These are phyloP conservation scores for Trematosphaeria pertusa DNA, from an alignment of 2,329 filamentous ascomycete species.

Conservation along the genomic window DNA sequence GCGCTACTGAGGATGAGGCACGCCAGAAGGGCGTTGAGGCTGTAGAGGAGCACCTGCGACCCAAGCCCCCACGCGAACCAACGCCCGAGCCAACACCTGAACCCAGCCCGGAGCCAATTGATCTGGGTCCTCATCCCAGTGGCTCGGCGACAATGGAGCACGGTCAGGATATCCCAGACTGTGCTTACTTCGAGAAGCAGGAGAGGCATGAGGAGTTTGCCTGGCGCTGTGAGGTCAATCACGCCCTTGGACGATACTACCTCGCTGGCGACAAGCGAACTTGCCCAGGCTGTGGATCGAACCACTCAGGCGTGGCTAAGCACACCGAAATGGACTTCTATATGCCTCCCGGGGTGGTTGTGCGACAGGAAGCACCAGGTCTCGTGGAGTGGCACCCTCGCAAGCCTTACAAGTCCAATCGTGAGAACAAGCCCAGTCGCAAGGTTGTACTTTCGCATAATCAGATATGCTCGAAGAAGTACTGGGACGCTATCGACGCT, in stretches of 20 bases:
- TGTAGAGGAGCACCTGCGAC: slow-evolving; percentile 17
- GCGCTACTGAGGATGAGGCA: slow-evolving; percentile 20
- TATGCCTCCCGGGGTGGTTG: slow-evolving; percentile 20
- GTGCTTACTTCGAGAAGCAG: slow-evolving; percentile 22
- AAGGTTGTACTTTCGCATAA: slow-evolving; percentile 22
- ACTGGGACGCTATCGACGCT: slow-evolving; percentile 22
- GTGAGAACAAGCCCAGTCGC: background rate
- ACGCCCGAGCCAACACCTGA: slow-evolving; percentile 18
- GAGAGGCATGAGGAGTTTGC: slow-evolving; percentile 20
- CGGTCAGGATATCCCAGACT: slow-evolving; percentile 27
- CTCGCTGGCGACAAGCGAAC: slow-evolving; percentile 30
- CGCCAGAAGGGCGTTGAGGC: slow-evolving; percentile 18
- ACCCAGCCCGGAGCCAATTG: slow-evolving; percentile 17
- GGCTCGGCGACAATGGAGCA: slow-evolving; percentile 37
- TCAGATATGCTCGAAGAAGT: slow-evolving; percentile 28
- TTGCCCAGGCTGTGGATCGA: slow-evolving; percentile 33
- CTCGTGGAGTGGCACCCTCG: slow-evolving; percentile 26
- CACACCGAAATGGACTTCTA: slow-evolving; percentile 34
- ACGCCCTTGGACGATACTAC: slow-evolving; percentile 40
- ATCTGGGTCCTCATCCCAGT: slow-evolving; percentile 31
- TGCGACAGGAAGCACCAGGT: slow-evolving; percentile 25
- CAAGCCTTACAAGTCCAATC: slow-evolving; percentile 27
- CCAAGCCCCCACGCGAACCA: slow-evolving; percentile 20
- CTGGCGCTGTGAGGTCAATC: slow-evolving; percentile 38
- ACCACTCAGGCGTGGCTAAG: slow-evolving; percentile 16